A percentile compares a stretch with the other conserved stretches of the same genome.
Conservation (phyloP, 148 eudicot species). For the Cornus florida region DNA sequence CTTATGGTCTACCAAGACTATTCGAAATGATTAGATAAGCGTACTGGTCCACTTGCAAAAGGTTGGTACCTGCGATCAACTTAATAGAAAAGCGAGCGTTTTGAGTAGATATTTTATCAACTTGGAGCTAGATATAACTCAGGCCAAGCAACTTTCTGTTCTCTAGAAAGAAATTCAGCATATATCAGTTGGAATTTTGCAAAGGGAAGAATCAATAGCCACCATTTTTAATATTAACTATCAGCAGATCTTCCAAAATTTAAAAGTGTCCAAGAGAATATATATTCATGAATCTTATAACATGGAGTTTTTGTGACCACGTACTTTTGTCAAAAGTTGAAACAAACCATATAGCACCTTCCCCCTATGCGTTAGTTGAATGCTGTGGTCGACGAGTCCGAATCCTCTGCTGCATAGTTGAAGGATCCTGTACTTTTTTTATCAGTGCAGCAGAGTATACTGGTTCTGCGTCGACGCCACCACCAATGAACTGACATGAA, state of each 20-base stretch:
- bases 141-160: neutral
- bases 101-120: neutral
- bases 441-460: no score
- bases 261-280: neutral
- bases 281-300: neutral
- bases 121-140: neutral
- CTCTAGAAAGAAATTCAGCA: neutral
- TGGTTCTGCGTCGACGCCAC: no score
- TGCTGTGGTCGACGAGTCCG: no score
- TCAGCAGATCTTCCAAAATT: constrained; percentile 9
- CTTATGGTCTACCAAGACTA: no score
- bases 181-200: constrained; percentile 29
- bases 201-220: constrained; percentile 50
- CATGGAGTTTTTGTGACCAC: neutral
- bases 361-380: no score
- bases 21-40: no score
- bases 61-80: neutral
- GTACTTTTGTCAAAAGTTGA: neutral
- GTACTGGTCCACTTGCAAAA: no score
- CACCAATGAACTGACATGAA: neutral
- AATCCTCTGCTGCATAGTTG: no score
- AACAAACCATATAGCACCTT: neutral
- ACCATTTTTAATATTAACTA: constrained; percentile 19
- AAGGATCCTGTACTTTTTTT: no score
- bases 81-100: no score